These are phyloP conservation scores for Candida sanyaensis DNA, from an alignment of 1,139 yeast genomes.

Conservation along the genomic window DNA sequence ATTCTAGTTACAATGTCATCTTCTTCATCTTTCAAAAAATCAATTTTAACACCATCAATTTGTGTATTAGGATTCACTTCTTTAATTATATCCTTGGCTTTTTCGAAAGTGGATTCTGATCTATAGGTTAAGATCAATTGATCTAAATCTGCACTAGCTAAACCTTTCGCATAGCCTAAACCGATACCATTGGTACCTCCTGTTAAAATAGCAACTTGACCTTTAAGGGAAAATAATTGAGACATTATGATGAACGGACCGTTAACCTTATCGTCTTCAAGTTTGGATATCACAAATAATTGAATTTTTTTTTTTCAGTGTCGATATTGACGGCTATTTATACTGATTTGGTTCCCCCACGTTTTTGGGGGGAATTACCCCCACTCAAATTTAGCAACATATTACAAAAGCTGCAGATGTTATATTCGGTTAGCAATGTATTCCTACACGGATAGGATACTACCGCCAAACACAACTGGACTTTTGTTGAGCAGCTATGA, in stretches of 20 bases:
- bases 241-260: background rate
- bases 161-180: slow-evolving; percentile 34
- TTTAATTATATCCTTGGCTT: slow-evolving; percentile 20
- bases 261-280: background rate
- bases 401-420: background rate
- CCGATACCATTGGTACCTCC: slow-evolving; percentile 42
- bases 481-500: too few relatives aligned
- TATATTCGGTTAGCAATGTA: background rate
- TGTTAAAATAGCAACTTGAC: slow-evolving; percentile 35
- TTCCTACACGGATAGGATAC: background rate
- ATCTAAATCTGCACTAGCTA: slow-evolving; percentile 34
- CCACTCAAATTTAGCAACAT: background rate
- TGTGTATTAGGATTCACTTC: slow-evolving; percentile 21
- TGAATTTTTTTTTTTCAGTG: background rate
- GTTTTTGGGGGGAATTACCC: slow-evolving; percentile 1
- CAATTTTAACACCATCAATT: slow-evolving; percentile 21
- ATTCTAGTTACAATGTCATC: slow-evolving; percentile 26
- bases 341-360: background rate
- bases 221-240: slow-evolving; percentile 29
- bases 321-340: background rate
- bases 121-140: slow-evolving; percentile 29
- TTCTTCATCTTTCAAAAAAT: slow-evolving; percentile 20
- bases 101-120: slow-evolving; percentile 17
- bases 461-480: too few relatives aligned
- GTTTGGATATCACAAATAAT: too few relatives aligned